A percentile compares a stretch with the other conserved stretches of the same genome.
Evolutionary conservation across 2,329 filamentous ascomycete genomes (phyloP).

Genomic region (Graphium sp.): DNA sequence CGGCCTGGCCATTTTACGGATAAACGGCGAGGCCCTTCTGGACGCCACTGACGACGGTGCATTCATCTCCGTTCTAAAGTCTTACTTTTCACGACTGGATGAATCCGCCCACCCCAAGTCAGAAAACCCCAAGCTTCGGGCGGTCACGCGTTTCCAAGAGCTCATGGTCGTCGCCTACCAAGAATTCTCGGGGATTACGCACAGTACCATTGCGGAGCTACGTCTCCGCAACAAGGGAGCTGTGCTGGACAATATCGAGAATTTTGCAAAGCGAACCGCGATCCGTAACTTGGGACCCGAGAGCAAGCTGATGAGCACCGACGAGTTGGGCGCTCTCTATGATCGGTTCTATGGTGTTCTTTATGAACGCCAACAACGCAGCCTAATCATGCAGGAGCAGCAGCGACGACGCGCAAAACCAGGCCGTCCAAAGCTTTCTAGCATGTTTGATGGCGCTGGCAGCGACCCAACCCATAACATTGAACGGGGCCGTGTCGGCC

Average conservation of each 20-base stretch:
- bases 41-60: conserved; percentile 89
- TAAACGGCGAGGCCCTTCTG: conserved; percentile 90
- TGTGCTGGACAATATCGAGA: conserved; percentile 91
- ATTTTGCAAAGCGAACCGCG: conserved; percentile 89
- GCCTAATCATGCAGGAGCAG: conserved; percentile 62
- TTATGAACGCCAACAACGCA: conserved; percentile 79
- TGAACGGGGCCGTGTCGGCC: conserved; percentile 72
- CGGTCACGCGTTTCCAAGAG: conserved; percentile 92
- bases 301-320: conserved; percentile 73
- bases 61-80: conserved; percentile 91
- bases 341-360: conserved; percentile 86
- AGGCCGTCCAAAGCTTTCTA: conserved; percentile 28
- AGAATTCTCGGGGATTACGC: conserved; percentile 90
- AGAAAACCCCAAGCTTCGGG: conserved; percentile 83
- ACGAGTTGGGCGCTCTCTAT: conserved; percentile 80
- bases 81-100: conserved; percentile 83
- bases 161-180: conserved; percentile 99
- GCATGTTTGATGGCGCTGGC: conserved; percentile 20
- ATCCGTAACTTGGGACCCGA: conserved; percentile 92
- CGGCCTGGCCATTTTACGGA: conserved; percentile 85
- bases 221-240: conserved; percentile 86
- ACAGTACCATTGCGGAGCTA: conserved; percentile 78
- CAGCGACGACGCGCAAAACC: conserved; percentile 48
- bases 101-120: conserved; percentile 93
- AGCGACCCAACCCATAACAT: conserved; percentile 26